Evolutionary conservation across 225 moss, liverwort and hornwort genomes (phyloP), one percentile per base, ranked within the genome.

Genomic region (Sphagnum tenellum): DNA sequence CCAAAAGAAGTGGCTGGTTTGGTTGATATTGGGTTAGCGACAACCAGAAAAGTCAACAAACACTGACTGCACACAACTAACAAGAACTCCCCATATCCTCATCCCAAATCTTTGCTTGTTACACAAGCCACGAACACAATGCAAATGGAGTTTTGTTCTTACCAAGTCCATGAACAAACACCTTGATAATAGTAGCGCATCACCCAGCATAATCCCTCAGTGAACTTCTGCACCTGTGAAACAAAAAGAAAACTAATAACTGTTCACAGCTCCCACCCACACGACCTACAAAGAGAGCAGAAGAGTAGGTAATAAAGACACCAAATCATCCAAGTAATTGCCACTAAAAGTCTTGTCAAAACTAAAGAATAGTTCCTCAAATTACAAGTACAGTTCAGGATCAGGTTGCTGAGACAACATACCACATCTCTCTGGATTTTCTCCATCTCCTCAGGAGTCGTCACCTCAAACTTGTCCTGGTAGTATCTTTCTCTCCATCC

Each of bases 171-270:
- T 54, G 98, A 98, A 78, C 98, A 98, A 49, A 98, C 98, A 69
- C 98, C 98, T 76, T 98, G 98, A 82, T 98, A 98, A 67, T 98
- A 98, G 57, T 98, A 98, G 47, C 98, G 93, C 93, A 98, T 85
- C 14, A 98, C 98, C 98, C 98, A 98, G 75, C 98, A 98, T 62
- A 98, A 87, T 55, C 98, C 98, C 73, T 98, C 98, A 12, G 90
- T 86, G 73, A 81, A 98, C 62, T 90, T 98, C 59, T 81, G 77
- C 48, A 84, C 87, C 96, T 98, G 75, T 52, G 52, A 52, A 52
- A 9, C 52, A 52, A 5, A 5, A 5, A 52, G 52, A 52, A 52
- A 52, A 52, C 52, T 9, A 52, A 5, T 5, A 52, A 52, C 52
- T 52, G 52, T 29, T 29, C 29, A 29, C 29, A 29, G 29, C 29